Evolutionary conservation across 371 early-diverging fungal species (phyloP).

Genomic region (Vairimorpha necatrix): DNA sequence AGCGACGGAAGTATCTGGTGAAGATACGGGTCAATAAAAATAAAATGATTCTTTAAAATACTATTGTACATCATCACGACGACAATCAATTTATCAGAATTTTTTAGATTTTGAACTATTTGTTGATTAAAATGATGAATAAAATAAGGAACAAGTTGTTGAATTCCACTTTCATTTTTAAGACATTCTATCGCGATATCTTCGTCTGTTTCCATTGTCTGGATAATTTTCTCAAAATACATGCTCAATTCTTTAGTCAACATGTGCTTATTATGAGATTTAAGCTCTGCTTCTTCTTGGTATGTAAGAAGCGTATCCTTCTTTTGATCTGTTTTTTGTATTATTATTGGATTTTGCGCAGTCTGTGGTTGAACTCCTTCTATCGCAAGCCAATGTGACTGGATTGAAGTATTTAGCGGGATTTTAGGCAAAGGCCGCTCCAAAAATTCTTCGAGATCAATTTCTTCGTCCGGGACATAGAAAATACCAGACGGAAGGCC

Average conservation of each 20-base stretch:
- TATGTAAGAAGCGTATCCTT: constrained; percentile 71
- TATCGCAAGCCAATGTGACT: constrained; percentile 93
- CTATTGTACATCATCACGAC: constrained; percentile 76
- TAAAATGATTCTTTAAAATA: constrained; percentile 76
- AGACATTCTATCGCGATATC: constrained; percentile 78
- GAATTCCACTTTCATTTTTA: constrained; percentile 80
- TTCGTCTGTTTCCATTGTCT: constrained; percentile 72
- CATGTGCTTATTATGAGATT: constrained; percentile 69
- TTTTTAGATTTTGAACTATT: constrained; percentile 65
- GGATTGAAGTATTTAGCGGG: constrained; percentile 67
- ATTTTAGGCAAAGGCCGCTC: constrained; percentile 83
- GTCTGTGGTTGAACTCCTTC: constrained; percentile 97
- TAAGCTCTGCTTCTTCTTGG: constrained; percentile 62
- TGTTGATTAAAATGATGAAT: constrained; percentile 83
- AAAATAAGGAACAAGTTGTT: constrained; percentile 93
- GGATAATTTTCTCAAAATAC: constrained; percentile 87
- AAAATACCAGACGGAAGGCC: constrained; percentile 68
- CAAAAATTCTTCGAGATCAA: constrained; percentile 83
- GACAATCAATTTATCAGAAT: constrained; percentile 64
- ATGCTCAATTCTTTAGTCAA: constrained; percentile 86
- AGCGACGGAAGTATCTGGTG: constrained; percentile 92
- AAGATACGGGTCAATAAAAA: constrained; percentile 93
- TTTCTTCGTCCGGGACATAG: constrained; percentile 89
- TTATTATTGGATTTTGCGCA: constrained; percentile 86
- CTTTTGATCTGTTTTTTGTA: constrained; percentile 66